Evolutionary conservation across 139 green algal genomes (phyloP), one percentile per base, ranked within the genome.

Genomic region (Nannochloris sp.): DNA sequence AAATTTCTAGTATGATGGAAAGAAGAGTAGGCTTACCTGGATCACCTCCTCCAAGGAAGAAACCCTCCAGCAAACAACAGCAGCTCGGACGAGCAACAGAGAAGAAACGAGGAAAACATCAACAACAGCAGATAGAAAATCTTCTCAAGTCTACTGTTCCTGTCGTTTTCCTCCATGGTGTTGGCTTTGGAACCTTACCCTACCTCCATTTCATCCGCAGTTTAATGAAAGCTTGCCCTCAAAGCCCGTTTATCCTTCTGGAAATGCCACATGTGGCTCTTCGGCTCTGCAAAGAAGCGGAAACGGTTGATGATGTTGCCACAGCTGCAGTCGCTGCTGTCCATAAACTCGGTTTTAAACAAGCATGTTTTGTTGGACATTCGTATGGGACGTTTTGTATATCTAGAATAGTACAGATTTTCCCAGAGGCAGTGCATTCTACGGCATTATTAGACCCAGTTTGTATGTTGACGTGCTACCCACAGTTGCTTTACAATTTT

Each of bases 91-190:
- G 12, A 27, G 19, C 42, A 51, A 51, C 19, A 51, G 19, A 19
- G 42, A 27, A 27, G 42, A 51, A 51, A 51, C 42, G 19, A 19
- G 19, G 19, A 51, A 19, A 27, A 12, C 37, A 45, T 12, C 37
- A 45, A 19, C 12, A 9, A 19, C 37, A 45, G 37, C 12, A 45
- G 12, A 45, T 12, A 45, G 37, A 45, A 45, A 12, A 45, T 9
- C 37, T 12, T n/a, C n/a, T n/a, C n/a, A n/a, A n/a, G n/a, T 4
- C 24, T 34, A 33, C 30, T 15, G 48, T 71, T 37, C 78, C 78
- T 29, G 44, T 85, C 3, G 64, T 85, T 12, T 85, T 85, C 44
- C 15, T 85, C 46, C 78, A 85, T 54, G 78, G 78, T 24, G 78
- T 85, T 1, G 78, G 78, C 24, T 55, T 81, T 31, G 78, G 75